Percentiles rank a stretch among this genome's conserved stretches.
phyloP scores from a whole-genome alignment of 768 basidiomycete species.

The Psilocybe cyanescens region DNA sequence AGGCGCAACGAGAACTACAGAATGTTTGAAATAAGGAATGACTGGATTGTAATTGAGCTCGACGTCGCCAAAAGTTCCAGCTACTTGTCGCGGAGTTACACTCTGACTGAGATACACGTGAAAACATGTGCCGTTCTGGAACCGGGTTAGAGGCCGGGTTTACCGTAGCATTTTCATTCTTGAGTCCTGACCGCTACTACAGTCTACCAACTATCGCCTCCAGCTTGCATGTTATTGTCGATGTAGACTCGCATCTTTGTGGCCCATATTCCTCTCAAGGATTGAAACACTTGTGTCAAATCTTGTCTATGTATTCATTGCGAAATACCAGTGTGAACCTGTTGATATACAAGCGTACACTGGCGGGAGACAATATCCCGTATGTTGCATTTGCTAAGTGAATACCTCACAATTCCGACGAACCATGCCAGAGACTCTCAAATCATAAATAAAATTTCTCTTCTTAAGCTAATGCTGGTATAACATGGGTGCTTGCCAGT shows the following conservation, averaged over 20 bases:
- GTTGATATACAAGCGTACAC: conserved; percentile 28
- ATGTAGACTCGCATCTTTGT: too few relatives aligned
- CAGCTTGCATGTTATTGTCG: too few relatives aligned
- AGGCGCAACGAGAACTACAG: neutral
- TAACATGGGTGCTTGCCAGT: conserved; percentile 42
- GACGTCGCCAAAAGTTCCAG: neutral
- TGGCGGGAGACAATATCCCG: conserved; percentile 45
- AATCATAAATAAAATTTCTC: conserved; percentile 37
- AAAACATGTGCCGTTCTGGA: neutral
- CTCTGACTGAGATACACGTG: neutral
- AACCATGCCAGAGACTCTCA: conserved; percentile 35
- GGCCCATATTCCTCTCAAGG: too few relatives aligned
- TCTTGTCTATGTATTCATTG: too few relatives aligned
- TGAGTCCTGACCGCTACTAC: too few relatives aligned
- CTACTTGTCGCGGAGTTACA: neutral
- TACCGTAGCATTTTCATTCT: too few relatives aligned
- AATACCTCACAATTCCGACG: too few relatives aligned
- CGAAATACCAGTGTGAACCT: too few relatives aligned
- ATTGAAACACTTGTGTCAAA: too few relatives aligned
- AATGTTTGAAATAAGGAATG: neutral
- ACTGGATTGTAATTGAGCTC: neutral
- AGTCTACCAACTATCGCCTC: too few relatives aligned
- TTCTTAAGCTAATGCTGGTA: conserved; percentile 38
- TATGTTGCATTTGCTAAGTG: conserved; percentile 21
- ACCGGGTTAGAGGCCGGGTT: neutral